phyloP scores from a whole-genome alignment of 116 monocot species.

The Zostera marina region DNA sequence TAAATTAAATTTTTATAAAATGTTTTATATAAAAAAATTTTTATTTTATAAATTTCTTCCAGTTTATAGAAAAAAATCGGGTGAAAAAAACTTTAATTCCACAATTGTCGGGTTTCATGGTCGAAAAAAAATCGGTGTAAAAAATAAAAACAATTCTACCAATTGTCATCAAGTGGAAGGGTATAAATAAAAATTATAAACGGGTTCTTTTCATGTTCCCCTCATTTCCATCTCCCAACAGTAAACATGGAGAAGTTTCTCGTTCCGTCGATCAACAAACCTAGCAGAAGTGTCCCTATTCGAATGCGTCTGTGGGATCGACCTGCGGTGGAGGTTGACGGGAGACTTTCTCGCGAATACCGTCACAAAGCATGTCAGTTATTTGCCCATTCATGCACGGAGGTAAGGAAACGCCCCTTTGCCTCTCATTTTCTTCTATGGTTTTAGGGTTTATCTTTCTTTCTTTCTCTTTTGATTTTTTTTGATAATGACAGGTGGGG shows the following conservation, averaged over 20 bases:
- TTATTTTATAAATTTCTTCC: too few species aligned
- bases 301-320: slow-evolving; percentile 36
- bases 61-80: background rate
- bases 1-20: too few species aligned
- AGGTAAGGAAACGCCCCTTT: slow-evolving; percentile 22
- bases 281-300: background rate
- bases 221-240: background rate
- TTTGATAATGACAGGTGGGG: slow-evolving; percentile 17
- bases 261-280: background rate
- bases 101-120: too few species aligned
- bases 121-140: too few species aligned
- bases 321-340: slow-evolving; percentile 32
- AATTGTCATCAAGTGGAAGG: too few species aligned
- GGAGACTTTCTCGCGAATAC: slow-evolving; percentile 23
- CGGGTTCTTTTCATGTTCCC: background rate
- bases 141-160: too few species aligned
- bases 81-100: background rate
- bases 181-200: background rate
- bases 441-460: background rate
- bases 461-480: slow-evolving; percentile 4
- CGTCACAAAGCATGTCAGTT: slow-evolving; percentile 37
- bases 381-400: slow-evolving; percentile 41
- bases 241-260: slow-evolving; percentile 2
- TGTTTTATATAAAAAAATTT: too few species aligned
- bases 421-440: background rate